Evolutionary conservation across 2,329 filamentous ascomycete genomes (phyloP).

Genomic region (Colletotrichum echinochloae): DNA sequence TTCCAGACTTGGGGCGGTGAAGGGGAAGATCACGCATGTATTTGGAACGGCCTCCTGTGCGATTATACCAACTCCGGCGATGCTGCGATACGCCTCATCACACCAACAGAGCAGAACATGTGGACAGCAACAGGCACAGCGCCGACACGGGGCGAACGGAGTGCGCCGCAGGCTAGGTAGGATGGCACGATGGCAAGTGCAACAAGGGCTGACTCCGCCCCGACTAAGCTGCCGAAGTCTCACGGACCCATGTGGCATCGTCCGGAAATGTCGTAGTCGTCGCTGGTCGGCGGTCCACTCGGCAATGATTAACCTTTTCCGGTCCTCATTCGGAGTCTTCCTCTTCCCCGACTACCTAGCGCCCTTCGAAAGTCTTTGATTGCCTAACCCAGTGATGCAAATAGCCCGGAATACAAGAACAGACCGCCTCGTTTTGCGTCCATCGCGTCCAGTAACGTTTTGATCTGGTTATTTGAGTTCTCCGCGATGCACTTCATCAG

Average conservation of each 20-base stretch:
- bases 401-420: constrained; percentile 2
- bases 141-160: not conserved
- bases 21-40: not conserved
- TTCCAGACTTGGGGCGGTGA: constrained; percentile 28
- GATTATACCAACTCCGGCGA: constrained; percentile 34
- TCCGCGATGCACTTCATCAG: constrained; percentile 14
- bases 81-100: constrained; percentile 24
- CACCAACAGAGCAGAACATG: constrained; percentile 6
- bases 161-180: not conserved
- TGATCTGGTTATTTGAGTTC: constrained; percentile 8
- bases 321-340: constrained; percentile 19
- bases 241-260: constrained; percentile 32
- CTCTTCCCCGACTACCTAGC: constrained; percentile 20
- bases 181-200: not conserved
- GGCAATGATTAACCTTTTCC: constrained; percentile 30
- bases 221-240: constrained; percentile 5
- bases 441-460: not conserved
- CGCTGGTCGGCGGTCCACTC: not conserved
- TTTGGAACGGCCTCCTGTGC: not conserved
- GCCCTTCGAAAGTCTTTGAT: constrained; percentile 24
- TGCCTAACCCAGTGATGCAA: constrained; percentile 4
- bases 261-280: constrained; percentile 32
- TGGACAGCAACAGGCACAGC: not conserved
- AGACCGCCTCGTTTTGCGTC: constrained; percentile 3
- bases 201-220: not conserved